Evolutionary conservation across 129 eudicot genomes (phyloP), one percentile per base, ranked within the genome.

Genomic region (Apium graveolens): DNA sequence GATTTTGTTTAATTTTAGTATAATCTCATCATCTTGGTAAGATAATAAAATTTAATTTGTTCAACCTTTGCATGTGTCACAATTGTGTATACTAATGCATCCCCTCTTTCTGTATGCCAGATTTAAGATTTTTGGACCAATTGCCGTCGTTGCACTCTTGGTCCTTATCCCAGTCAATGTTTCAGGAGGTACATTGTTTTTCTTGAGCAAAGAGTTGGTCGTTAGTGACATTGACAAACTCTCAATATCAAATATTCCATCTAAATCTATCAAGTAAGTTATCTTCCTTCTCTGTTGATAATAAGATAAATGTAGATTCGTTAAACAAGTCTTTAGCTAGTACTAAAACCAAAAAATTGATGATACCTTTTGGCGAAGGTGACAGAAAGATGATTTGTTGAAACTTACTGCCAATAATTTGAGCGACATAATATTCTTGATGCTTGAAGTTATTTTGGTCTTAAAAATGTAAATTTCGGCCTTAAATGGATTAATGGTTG

Each of bases 241-340:
- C 85, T 96, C 99, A 3, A 92, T 96, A 87, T 96, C 99, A 82
- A 96, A 96, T 85, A 85, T 96, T 75, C 87, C 83, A 76, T 90
- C 99, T 17, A 81, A 92, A 88, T 96, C 99, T 74, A 31, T 83
- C 20, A 92, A 86, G 99, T 96, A 86, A 89, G 93, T 84, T 75
- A 60, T 37, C 13, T 42, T 73, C 34, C 26, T 81, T 21, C 24
- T 20, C 20, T 70, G 32, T 72, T 72, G 1, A 41, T 24, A 72
- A 72, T 29, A 13, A 39, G n/a, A 72, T 12, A 8, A 72, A 70
- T 21, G 20, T 39, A 21, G 34, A 44, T 41, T 35, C 3, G 17
- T 35, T 71, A 39, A 39, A 44, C 51, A 20, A 41, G 29, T 41
- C 75, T 38, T 38, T 68, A 71, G 62, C 75, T 76, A 70, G 69